Conservation (phyloP, 2,329 filamentous ascomycete species). For the Epicoccum nigrum region DNA sequence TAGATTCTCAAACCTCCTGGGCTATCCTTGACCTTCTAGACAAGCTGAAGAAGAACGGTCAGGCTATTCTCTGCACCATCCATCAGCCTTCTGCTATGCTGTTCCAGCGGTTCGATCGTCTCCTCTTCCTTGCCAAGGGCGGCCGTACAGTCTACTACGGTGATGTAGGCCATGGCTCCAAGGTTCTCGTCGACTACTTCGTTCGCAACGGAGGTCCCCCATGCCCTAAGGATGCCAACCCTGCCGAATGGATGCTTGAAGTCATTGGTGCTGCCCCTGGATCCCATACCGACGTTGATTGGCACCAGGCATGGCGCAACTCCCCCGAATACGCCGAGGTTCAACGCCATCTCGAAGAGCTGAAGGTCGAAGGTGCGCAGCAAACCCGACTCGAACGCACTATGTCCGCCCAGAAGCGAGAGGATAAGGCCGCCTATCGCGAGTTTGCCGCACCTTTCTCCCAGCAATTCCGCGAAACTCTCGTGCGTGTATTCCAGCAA, state of each 20-base stretch:
- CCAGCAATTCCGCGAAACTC: conserved; percentile 70
- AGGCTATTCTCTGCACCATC: conserved; percentile 92
- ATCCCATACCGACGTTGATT: conserved; percentile 57
- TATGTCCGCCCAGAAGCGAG: conserved; percentile 48
- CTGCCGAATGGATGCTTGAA: conserved; percentile 79
- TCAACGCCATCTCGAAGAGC: conserved; percentile 54
- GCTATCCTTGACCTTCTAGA: conserved; percentile 86
- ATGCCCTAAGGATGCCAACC: conserved; percentile 74
- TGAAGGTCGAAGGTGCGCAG: conserved; percentile 50
- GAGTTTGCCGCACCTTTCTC: conserved; percentile 82
- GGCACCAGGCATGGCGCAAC: conserved; percentile 57
- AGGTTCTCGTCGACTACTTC: conserved; percentile 74
- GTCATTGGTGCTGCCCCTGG: conserved; percentile 61
- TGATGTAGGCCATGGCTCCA: conserved; percentile 74
- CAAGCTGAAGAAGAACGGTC: conserved; percentile 83
- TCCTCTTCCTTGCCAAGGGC: conserved; percentile 77
- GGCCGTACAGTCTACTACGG: conserved; percentile 84
- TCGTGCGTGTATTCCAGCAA: conserved; percentile 80
- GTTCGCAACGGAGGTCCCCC: conserved; percentile 70
- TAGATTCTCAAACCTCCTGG: conserved; percentile 93
- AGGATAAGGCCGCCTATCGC: conserved; percentile 64
- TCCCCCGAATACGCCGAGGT: conserved; percentile 54
- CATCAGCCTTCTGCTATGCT: conserved; percentile 96
- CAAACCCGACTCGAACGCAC: conserved; percentile 43
- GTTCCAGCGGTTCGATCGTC: conserved; percentile 86